phyloP scores from a whole-genome alignment of 2,329 filamentous ascomycete species.

The Fusarium sp. region DNA sequence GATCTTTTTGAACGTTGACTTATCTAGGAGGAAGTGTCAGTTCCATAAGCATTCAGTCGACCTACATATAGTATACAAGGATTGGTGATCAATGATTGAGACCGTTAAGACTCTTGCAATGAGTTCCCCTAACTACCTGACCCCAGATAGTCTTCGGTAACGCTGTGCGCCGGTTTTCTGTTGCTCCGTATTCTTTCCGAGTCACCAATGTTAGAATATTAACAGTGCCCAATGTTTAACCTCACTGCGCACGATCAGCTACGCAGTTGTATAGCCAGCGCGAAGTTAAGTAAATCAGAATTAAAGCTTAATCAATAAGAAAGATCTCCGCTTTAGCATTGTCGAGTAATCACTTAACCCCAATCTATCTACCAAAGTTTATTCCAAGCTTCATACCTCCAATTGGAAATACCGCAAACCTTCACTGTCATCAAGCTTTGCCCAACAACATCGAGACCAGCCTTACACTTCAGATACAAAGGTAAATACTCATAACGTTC shows the following conservation, averaged over 20 bases:
- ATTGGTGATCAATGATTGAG: background rate
- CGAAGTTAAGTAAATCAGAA: background rate
- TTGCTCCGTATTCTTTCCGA: no score
- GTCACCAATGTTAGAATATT: no score
- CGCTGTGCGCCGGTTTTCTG: no score
- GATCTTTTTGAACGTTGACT: fast-evolving
- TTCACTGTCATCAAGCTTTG: background rate
- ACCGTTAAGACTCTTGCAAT: background rate
- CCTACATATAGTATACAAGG: background rate
- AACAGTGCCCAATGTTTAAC: background rate
- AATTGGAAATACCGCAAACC: background rate
- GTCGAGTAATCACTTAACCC: fast-evolving
- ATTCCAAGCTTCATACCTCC: fast-evolving
- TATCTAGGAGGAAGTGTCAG: no score
- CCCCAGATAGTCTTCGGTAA: no score
- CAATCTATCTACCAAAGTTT: background rate
- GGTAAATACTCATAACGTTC: background rate
- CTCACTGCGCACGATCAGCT: fast-evolving
- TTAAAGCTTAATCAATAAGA: background rate
- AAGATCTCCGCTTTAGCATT: fast-evolving
- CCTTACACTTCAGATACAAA: background rate
- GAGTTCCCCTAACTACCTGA: no score
- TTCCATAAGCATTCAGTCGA: fast-evolving
- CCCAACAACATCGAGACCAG: fast-evolving
- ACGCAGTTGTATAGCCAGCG: background rate